A percentile compares a stretch with the other conserved stretches of the same genome.
Evolutionary conservation across 768 basidiomycete genomes (phyloP).

Genomic region (Cubamyces lactineus): DNA sequence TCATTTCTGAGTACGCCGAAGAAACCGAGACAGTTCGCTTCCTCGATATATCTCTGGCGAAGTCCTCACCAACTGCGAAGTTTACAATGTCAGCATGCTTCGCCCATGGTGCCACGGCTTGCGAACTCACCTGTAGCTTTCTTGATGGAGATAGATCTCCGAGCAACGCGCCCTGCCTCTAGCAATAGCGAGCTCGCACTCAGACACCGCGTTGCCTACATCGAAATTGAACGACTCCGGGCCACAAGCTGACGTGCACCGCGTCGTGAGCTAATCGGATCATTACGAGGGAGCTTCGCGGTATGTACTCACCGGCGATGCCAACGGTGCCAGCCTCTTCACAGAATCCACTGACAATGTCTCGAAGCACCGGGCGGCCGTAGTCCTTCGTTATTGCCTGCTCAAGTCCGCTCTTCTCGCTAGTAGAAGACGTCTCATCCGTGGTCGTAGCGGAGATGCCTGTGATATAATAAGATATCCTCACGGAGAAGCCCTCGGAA

Average conservation of each 20-base stretch:
- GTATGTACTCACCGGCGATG: constrained; percentile 32
- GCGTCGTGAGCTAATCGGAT: constrained; percentile 1
- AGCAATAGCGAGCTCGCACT: constrained; percentile 36
- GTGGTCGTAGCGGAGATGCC: neutral
- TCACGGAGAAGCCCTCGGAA: constrained; percentile 16
- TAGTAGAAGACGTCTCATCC: constrained; percentile 27
- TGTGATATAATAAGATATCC: constrained; percentile 4
- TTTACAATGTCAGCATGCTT: too few relatives aligned
- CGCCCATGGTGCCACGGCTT: too few relatives aligned
- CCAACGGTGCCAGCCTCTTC: constrained; percentile 24
- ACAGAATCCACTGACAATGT: neutral
- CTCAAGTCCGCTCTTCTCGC: constrained; percentile 21
- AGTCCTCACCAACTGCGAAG: too few relatives aligned
- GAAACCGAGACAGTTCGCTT: too few relatives aligned
- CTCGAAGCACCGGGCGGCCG: constrained; percentile 15
- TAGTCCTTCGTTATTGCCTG: constrained; percentile 21
- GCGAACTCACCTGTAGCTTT: constrained; percentile 36
- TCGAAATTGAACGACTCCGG: constrained; percentile 36
- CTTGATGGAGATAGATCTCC: constrained; percentile 38
- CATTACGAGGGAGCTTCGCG: neutral
- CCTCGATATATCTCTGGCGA: too few relatives aligned
- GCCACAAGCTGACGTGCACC: constrained; percentile 34
- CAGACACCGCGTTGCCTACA: constrained; percentile 38
- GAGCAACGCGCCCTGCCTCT: constrained; percentile 33
- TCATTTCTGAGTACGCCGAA: too few relatives aligned